Evolutionary conservation across 306 rosid genomes (phyloP), one percentile per base, ranked within the genome.

Genomic region (Arachis hypogaea): DNA sequence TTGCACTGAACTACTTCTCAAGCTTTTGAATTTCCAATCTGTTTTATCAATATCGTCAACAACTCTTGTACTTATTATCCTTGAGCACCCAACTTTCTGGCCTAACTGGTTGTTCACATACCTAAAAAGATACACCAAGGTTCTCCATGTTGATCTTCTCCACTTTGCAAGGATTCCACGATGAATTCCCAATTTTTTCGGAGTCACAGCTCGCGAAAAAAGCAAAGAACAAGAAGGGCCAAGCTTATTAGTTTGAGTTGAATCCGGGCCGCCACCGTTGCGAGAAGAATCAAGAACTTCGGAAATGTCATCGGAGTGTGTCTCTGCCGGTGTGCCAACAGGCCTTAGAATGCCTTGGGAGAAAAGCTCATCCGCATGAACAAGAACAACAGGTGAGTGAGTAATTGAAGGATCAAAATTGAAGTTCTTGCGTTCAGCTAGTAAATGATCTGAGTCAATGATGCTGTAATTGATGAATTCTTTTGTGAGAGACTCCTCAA

Each of bases 281-380:
- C 5, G 43, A 51, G 46, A 62, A 69, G 68, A 59, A 36, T 67
- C 72, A 33, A 33, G 38, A 61, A 30, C 41, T 49, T 16, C 65
- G 5, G 62, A 14, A 70, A 78, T 79, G 52, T 64, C 77, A 56
- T 33, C 38, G 38, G 3, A 33, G 38, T 33, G 38, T 33, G 38
- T 2, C 38, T 2, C 38, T 2, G 4, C 38, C 38, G 2, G 4
- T 33, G 3, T 4, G 38, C 38, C 38, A 4, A 54, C 59, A 6
- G 89, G 89, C 64, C 62, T 81, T 5, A 89, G 69, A 73, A 83
- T 50, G 52, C 94, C 94, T 77, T 86, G 63, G 42, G 83, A 82
- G 82, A 89, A 89, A 70, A 89, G 83, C 33, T 89, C 91, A 74
- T 89, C 94, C 61, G 94, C 94, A 82, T 86, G 87, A 71, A 80